Evolutionary conservation across 345 rosid species (phyloP).

Genomic region (Hypericum perforatum): DNA sequence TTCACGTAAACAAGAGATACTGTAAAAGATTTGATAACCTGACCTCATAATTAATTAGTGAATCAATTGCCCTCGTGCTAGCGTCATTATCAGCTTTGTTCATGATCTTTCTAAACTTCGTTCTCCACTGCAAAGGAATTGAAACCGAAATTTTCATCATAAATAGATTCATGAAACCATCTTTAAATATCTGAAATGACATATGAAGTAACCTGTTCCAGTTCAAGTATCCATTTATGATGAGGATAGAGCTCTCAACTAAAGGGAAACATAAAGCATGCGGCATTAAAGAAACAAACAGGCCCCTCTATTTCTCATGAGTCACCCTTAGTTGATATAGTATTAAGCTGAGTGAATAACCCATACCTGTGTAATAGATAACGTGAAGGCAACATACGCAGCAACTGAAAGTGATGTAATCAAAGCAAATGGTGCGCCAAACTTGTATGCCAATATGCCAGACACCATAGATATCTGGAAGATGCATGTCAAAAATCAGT

Average conservation of each 20-base stretch:
- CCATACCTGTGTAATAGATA: constrained; percentile 79
- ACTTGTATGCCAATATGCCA: constrained; percentile 88
- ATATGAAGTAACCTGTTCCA: too few relatives aligned
- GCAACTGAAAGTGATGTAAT: constrained; percentile 91
- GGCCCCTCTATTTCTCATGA: too few relatives aligned
- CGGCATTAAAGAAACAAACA: too few relatives aligned
- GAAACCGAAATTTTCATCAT: background rate
- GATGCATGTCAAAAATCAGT: constrained; percentile 33
- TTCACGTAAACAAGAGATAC: background rate
- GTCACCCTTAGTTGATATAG: too few relatives aligned
- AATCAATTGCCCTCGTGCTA: constrained; percentile 87
- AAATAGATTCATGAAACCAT: too few relatives aligned
- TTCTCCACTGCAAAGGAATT: constrained; percentile 68
- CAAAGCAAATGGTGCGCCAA: constrained; percentile 97
- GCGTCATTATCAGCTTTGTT: constrained; percentile 99
- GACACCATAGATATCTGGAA: constrained; percentile 95
- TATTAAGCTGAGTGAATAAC: constrained; percentile 4
- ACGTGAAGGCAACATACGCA: constrained; percentile 70
- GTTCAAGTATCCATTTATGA: too few relatives aligned
- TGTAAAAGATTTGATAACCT: background rate
- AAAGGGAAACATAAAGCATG: too few relatives aligned
- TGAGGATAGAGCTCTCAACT: too few relatives aligned
- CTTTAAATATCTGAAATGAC: too few relatives aligned
- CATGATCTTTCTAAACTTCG: constrained; percentile 93
- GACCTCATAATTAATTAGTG: constrained; percentile 97